phyloP scores from a whole-genome alignment of 805 yeast species.

The Cyberlindnera saturnus region DNA sequence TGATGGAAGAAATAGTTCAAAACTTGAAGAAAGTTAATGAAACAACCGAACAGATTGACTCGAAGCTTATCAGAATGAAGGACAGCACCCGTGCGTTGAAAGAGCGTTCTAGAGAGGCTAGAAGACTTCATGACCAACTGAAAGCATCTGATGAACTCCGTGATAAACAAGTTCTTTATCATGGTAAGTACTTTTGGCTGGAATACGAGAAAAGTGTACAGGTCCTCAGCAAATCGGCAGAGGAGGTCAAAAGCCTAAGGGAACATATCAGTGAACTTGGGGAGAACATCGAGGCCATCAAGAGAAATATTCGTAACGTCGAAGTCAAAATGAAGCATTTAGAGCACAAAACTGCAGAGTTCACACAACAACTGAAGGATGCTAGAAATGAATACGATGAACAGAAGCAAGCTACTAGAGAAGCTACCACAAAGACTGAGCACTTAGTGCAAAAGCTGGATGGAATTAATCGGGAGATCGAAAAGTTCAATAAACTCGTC shows the following conservation, averaged over 20 bases:
- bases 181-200: constrained; percentile 47
- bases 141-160: constrained; percentile 35
- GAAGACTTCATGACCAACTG: constrained; percentile 32
- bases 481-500: constrained; percentile 15
- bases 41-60: constrained; percentile 31
- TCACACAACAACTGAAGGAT: constrained; percentile 14
- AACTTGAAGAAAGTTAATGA: constrained; percentile 40
- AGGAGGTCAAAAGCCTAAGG: constrained; percentile 10
- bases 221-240: constrained; percentile 7
- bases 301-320: constrained; percentile 1
- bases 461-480: constrained; percentile 13
- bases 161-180: constrained; percentile 31
- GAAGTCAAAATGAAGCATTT: constrained; percentile 2
- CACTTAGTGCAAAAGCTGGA: constrained; percentile 16
- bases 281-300: constrained; percentile 2
- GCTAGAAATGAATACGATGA: constrained; percentile 13
- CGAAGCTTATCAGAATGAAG: constrained; percentile 33
- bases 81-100: constrained; percentile 34
- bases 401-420: constrained; percentile 7
- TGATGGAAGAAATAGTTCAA: constrained; percentile 57
- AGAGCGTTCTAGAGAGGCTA: constrained; percentile 36
- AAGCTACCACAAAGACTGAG: constrained; percentile 8
- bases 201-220: constrained; percentile 24
- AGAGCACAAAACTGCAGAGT: constrained; percentile 2
- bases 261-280: constrained; percentile 9